Evolutionary conservation across 1,284 basidiomycete species (phyloP).

Genomic region (Sanghuangporus weigelae): DNA sequence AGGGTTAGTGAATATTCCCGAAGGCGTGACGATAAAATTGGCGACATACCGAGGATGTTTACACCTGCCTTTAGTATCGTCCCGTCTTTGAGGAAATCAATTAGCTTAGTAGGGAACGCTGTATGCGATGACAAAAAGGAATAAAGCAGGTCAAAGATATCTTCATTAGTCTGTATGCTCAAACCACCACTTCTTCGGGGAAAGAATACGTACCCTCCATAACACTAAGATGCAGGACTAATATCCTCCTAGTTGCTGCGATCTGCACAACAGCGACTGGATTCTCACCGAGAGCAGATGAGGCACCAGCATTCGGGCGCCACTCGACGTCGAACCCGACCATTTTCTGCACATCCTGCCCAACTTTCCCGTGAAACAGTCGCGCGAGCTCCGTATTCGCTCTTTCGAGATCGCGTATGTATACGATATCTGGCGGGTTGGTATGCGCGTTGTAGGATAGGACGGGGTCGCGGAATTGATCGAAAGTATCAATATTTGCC

Average conservation of each 20-base stretch:
- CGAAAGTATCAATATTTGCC: no score
- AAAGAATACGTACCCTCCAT: slow-evolving; percentile 46
- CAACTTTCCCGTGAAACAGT: neutral
- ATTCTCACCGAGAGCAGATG: slow-evolving; percentile 42
- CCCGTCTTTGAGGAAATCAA: slow-evolving; percentile 43
- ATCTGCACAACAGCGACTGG: slow-evolving; percentile 68
- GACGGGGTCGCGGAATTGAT: no score
- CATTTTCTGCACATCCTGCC: neutral
- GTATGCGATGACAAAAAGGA: neutral
- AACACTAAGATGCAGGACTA: slow-evolving; percentile 57
- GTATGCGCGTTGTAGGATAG: no score
- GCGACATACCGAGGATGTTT: slow-evolving; percentile 53
- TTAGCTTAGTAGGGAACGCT: slow-evolving; percentile 55
- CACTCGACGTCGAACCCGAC: slow-evolving; percentile 74
- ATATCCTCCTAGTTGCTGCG: slow-evolving; percentile 44
- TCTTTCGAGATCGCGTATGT: neutral
- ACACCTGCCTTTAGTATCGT: slow-evolving; percentile 60
- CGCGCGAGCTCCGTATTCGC: neutral
- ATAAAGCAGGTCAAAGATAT: neutral
- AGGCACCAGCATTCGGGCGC: slow-evolving; percentile 51
- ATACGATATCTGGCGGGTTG: neutral
- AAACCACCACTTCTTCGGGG: neutral
- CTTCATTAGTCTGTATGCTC: neutral
- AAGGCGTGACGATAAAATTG: neutral
- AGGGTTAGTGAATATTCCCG: slow-evolving; percentile 6